Evolutionary conservation across 2,329 filamentous ascomycete genomes (phyloP).

Genomic region (Scytalidium sp.): DNA sequence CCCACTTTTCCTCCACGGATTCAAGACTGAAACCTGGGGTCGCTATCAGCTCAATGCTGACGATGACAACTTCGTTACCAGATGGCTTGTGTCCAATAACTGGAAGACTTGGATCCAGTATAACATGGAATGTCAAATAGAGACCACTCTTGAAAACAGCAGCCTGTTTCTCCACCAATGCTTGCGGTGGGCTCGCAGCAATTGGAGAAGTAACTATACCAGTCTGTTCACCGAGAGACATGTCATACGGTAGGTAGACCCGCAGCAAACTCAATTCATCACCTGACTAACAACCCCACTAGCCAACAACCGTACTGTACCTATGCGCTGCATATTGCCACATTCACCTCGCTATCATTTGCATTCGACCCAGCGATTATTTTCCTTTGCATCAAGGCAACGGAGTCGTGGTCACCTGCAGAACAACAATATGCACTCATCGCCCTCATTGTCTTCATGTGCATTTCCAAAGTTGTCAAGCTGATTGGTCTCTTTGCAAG

Average conservation of each 20-base stretch:
- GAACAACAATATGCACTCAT: slow-evolving; percentile 54
- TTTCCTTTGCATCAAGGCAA: slow-evolving; percentile 66
- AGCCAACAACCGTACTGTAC: slow-evolving; percentile 92
- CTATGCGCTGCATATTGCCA: slow-evolving; percentile 90
- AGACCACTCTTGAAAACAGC: slow-evolving; percentile 89
- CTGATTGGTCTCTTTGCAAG: slow-evolving; percentile 81
- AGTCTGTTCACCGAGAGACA: slow-evolving; percentile 80
- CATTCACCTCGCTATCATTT: slow-evolving; percentile 85
- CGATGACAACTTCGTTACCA: slow-evolving; percentile 97
- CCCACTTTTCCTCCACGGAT: slow-evolving; percentile 79
- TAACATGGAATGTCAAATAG: slow-evolving; percentile 83
- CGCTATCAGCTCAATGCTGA: slow-evolving; percentile 91
- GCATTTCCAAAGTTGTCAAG: slow-evolving; percentile 90
- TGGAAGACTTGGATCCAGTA: slow-evolving; percentile 98
- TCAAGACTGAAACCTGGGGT: slow-evolving; percentile 88
- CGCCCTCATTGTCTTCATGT: slow-evolving; percentile 70
- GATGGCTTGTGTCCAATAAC: slow-evolving; percentile 87
- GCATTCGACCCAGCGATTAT: slow-evolving; percentile 73
- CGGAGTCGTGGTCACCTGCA: slow-evolving; percentile 54
- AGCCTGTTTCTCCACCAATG: slow-evolving; percentile 90
- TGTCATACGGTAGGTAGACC: slow-evolving; percentile 75
- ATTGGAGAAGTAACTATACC: slow-evolving; percentile 95
- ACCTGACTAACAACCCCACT: slow-evolving; percentile 16
- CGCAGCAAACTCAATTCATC: background rate
- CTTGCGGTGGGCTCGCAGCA: slow-evolving; percentile 91